These are phyloP conservation scores for Beauveria bassiana DNA, from an alignment of 2,329 filamentous ascomycete species.

Conservation along the genomic window DNA sequence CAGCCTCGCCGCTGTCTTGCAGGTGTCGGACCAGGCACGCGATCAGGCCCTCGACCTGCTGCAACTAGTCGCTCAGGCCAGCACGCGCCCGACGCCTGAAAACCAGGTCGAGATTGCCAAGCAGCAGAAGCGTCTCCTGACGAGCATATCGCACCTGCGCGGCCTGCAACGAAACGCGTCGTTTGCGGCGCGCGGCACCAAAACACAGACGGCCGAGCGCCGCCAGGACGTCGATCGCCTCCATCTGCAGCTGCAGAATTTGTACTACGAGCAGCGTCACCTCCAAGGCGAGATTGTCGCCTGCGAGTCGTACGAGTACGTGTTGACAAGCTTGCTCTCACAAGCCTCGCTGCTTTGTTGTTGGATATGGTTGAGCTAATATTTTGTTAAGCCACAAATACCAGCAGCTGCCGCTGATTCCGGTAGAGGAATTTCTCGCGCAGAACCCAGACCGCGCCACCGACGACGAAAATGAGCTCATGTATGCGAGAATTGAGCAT, in stretches of 20 bases:
- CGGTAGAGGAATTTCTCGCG: constrained; percentile 71
- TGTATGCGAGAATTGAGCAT: constrained; percentile 84
- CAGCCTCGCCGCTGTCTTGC: constrained; percentile 58
- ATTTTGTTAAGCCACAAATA: constrained; percentile 69
- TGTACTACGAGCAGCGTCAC: constrained; percentile 93
- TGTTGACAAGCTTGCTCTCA: constrained; percentile 16
- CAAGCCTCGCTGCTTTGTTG: not conserved
- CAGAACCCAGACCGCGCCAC: constrained; percentile 67
- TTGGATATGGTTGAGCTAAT: constrained; percentile 5
- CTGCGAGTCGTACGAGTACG: constrained; percentile 87
- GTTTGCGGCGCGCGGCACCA: constrained; percentile 75
- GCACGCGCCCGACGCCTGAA: constrained; percentile 36
- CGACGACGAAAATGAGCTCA: constrained; percentile 70
- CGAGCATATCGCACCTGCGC: constrained; percentile 72
- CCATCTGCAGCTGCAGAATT: constrained; percentile 87
- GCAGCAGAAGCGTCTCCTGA: constrained; percentile 72
- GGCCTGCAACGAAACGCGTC: constrained; percentile 77
- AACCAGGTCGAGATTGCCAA: constrained; percentile 56
- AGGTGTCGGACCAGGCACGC: constrained; percentile 65
- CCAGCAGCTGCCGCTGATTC: constrained; percentile 74
- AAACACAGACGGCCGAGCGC: constrained; percentile 76
- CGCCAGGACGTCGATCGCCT: constrained; percentile 86
- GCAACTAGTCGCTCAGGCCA: constrained; percentile 40
- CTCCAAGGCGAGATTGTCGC: constrained; percentile 82
- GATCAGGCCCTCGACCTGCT: constrained; percentile 62